Evolutionary conservation across 306 rosid species (phyloP).

Genomic region (Carpinus fangiana): DNA sequence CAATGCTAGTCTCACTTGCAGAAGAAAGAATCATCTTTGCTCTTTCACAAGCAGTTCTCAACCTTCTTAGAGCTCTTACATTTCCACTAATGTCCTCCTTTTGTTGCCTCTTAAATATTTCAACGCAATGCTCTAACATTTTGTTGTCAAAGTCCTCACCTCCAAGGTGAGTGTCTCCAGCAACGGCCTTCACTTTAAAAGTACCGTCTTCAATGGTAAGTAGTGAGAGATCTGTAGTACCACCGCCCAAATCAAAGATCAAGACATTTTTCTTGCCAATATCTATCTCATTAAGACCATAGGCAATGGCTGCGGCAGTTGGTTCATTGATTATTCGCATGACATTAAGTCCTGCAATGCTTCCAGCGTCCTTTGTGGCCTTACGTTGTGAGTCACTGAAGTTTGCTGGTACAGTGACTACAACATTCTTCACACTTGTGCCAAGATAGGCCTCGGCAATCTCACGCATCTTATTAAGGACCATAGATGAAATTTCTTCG

Average conservation of each 20-base stretch:
- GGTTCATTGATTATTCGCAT: constrained; percentile 16
- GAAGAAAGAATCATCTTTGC: constrained; percentile 19
- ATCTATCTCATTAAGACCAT: background rate
- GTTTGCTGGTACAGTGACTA: background rate
- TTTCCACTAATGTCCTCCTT: constrained; percentile 17
- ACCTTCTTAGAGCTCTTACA: background rate
- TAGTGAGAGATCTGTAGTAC: constrained; percentile 21
- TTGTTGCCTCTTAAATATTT: constrained; percentile 23
- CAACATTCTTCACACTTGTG: background rate
- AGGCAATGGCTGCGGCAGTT: constrained; percentile 15
- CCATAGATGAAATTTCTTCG: constrained; percentile 7
- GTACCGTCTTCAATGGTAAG: background rate
- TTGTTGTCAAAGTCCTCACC: constrained; percentile 37
- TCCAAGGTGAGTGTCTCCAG: constrained; percentile 40
- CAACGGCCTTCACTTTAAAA: constrained; percentile 20
- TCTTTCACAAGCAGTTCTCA: constrained; percentile 15
- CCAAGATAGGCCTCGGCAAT: background rate
- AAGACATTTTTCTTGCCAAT: constrained; percentile 3
- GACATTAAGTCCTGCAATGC: background rate
- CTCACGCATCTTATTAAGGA: background rate
- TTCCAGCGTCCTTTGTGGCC: background rate
- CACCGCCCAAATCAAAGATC: constrained; percentile 22
- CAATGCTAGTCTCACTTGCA: background rate
- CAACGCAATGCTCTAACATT: constrained; percentile 22
- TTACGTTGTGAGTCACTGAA: background rate